These are phyloP conservation scores for Saraca asoca DNA, from an alignment of 331 rosid species.

Conservation along the genomic window DNA sequence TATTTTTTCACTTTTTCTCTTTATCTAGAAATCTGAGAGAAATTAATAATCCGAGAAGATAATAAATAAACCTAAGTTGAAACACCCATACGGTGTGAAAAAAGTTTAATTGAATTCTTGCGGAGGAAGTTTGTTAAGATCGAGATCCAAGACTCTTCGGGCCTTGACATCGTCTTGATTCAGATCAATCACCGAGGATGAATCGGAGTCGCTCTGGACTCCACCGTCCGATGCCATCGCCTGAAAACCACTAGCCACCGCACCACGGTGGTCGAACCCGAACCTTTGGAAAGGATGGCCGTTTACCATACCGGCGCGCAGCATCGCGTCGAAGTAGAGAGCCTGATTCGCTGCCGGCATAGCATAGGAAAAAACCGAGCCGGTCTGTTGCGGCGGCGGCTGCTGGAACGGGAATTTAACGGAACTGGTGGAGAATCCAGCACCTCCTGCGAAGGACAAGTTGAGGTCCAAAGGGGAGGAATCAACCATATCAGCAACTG, in stretches of 20 bases:
- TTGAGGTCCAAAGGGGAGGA: conserved; percentile 76
- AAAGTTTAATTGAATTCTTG: conserved; percentile 53
- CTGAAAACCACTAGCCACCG: conserved; percentile 31
- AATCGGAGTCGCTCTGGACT: conserved; percentile 76
- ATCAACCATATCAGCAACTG: conserved; percentile 55
- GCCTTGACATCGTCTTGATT: conserved; percentile 43
- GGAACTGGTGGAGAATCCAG: conserved; percentile 28
- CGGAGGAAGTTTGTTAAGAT: conserved; percentile 74
- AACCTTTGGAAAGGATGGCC: conserved; percentile 34
- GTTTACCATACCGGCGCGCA: conserved; percentile 57
- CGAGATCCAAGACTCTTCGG: conserved; percentile 52
- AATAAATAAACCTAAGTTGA: neutral
- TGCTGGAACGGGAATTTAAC: conserved; percentile 68
- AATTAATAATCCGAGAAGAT: conserved; percentile 22
- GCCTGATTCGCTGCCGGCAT: conserved; percentile 45
- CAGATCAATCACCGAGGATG: conserved; percentile 80
- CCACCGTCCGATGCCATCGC: conserved; percentile 30
- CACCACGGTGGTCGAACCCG: conserved; percentile 39
- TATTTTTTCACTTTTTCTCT: conserved; percentile 23
- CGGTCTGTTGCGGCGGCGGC: conserved; percentile 36
- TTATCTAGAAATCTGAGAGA: conserved; percentile 19
- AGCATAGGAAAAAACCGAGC: conserved; percentile 35
- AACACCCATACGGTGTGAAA: conserved; percentile 1
- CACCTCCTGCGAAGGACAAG: conserved; percentile 33
- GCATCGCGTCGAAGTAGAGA: conserved; percentile 54